Evolutionary conservation across 371 early-diverging fungal species (phyloP).

Genomic region (Lichtheimia hyalospora): DNA sequence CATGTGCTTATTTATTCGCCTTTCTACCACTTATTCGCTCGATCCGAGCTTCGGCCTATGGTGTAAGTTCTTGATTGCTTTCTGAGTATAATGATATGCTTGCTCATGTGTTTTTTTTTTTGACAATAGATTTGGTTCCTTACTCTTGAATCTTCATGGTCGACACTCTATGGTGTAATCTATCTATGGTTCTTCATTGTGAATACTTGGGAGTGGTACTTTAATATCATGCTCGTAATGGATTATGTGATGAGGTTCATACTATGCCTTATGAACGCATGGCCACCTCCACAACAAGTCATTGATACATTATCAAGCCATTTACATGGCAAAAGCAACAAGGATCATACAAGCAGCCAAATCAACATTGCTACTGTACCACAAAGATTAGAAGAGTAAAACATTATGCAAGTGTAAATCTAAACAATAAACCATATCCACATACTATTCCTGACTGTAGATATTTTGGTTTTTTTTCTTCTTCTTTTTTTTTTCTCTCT

Average conservation of each 20-base stretch:
- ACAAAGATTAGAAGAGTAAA: no score
- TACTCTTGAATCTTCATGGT: constrained; percentile 13
- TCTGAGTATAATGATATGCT: background rate
- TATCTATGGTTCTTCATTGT: constrained; percentile 21
- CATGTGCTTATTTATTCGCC: constrained; percentile 6
- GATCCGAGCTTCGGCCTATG: constrained; percentile 19
- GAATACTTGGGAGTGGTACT: constrained; percentile 9
- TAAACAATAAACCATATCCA: no score
- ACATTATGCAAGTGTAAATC: no score
- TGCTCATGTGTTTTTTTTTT: background rate
- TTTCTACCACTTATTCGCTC: constrained; percentile 12
- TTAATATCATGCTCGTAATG: constrained; percentile 7
- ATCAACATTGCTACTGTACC: no score
- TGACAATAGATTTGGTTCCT: constrained; percentile 17
- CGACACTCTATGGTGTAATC: constrained; percentile 9
- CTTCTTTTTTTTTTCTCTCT: background rate
- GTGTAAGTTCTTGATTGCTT: constrained; percentile 11
- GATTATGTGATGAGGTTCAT: constrained; percentile 17
- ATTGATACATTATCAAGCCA: constrained; percentile 12
- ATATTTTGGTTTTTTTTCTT: no score
- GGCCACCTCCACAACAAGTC: constrained; percentile 13
- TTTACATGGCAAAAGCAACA: no score
- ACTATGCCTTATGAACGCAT: constrained; percentile 19
- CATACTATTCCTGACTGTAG: no score
- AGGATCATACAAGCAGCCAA: no score